These are phyloP conservation scores for Asterophora lycoperdoides DNA, from an alignment of 768 basidiomycete genomes.

Conservation along the genomic window DNA sequence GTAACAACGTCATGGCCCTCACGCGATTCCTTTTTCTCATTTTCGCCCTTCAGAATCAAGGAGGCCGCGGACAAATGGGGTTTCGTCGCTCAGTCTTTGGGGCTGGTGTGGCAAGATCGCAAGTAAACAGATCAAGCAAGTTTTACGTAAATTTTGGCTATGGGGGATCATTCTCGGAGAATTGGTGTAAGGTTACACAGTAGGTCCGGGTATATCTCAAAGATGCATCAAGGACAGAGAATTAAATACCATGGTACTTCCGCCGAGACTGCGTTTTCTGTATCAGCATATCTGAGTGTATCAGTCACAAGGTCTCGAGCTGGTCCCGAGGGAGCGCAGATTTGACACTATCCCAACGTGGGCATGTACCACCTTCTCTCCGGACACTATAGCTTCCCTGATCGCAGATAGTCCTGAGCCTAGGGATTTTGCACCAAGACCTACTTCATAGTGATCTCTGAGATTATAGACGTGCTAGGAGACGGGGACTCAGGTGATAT, in stretches of 20 bases:
- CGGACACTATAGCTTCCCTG: background rate
- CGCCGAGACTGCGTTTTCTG: background rate
- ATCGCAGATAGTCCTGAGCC: background rate
- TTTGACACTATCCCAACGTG: background rate
- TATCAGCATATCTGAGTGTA: background rate
- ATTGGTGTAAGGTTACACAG: constrained; percentile 5
- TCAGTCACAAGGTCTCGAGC: constrained; percentile 2
- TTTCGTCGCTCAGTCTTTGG: constrained; percentile 66
- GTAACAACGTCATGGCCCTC: constrained; percentile 25
- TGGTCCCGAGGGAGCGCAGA: background rate
- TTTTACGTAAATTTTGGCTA: constrained; percentile 11
- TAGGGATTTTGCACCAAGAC: too few relatives aligned
- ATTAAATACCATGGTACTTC: background rate
- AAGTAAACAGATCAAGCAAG: constrained; percentile 17
- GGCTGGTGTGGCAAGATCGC: constrained; percentile 37
- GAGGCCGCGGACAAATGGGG: constrained; percentile 77
- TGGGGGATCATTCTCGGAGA: constrained; percentile 5
- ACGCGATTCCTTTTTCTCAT: too few relatives aligned
- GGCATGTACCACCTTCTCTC: background rate
- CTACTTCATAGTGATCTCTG: too few relatives aligned
- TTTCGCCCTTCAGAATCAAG: constrained; percentile 49
- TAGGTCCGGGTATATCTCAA: constrained; percentile 2
- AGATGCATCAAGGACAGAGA: constrained; percentile 4
- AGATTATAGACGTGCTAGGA: background rate
- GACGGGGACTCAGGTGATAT: constrained; percentile 36